A percentile compares a stretch with the other conserved stretches of the same genome.
Evolutionary conservation across 345 rosid species (phyloP).

Genomic region (Brassica carinata): DNA sequence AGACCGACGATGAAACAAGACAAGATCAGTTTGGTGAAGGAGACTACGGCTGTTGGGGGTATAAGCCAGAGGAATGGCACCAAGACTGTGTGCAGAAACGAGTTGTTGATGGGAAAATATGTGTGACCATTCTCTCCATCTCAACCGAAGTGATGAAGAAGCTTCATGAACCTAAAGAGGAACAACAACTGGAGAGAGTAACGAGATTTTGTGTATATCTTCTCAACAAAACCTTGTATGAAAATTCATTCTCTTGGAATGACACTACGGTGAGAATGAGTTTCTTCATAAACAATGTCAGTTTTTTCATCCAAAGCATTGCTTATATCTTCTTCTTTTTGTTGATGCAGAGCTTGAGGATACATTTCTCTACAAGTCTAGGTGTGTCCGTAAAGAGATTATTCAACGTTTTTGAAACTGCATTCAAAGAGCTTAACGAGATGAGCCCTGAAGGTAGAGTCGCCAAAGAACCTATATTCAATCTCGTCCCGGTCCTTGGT

Average conservation of each 20-base stretch:
- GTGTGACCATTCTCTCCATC: slow-evolving; percentile 63
- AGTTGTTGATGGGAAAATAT: slow-evolving; percentile 60
- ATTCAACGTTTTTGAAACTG: slow-evolving; percentile 43
- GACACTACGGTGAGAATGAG: slow-evolving; percentile 61
- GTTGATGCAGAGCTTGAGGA: slow-evolving; percentile 61
- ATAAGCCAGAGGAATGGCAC: slow-evolving; percentile 78
- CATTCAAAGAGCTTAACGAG: slow-evolving; percentile 56
- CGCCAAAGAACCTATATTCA: slow-evolving; percentile 49
- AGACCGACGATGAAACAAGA: slow-evolving; percentile 34
- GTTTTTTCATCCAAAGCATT: slow-evolving; percentile 14
- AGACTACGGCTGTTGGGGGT: slow-evolving; percentile 50
- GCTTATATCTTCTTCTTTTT: slow-evolving; percentile 3
- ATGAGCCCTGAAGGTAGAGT: slow-evolving; percentile 28
- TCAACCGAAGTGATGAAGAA: slow-evolving; percentile 49
- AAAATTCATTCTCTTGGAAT: slow-evolving; percentile 67
- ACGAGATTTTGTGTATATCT: slow-evolving; percentile 73
- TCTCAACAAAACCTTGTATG: slow-evolving; percentile 61
- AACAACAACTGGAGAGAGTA: slow-evolving; percentile 49
- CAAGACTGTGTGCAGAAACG: slow-evolving; percentile 74
- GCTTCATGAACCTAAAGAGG: slow-evolving; percentile 44
- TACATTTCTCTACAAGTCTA: slow-evolving; percentile 59
- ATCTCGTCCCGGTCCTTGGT: slow-evolving; percentile 68
- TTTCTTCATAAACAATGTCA: slow-evolving; percentile 4
- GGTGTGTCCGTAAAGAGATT: slow-evolving; percentile 45
- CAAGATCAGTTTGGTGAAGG: slow-evolving; percentile 32